phyloP scores from a whole-genome alignment of 441 rosid genomes.

The Viola pubescens region DNA sequence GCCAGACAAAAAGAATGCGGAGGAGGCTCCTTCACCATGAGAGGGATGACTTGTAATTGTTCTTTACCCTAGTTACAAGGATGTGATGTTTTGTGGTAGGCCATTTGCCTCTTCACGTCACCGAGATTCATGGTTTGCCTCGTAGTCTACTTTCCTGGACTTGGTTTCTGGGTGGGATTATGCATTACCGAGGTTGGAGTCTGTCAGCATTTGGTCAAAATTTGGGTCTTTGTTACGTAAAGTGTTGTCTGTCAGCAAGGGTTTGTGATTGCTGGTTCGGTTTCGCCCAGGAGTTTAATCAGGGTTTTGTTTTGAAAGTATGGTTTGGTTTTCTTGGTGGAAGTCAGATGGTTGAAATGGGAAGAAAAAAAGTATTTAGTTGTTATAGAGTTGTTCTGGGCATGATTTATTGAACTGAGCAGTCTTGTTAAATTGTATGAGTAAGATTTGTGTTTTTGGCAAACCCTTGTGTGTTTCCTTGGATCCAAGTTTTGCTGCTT shows the following conservation, averaged over 20 bases:
- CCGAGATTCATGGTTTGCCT: slow-evolving; percentile 18
- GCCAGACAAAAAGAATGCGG: slow-evolving; percentile 38
- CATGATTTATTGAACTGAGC: slow-evolving; percentile 12
- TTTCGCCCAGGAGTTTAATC: slow-evolving; percentile 11
- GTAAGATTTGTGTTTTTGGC: too few relatives aligned
- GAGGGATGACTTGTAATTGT: slow-evolving; percentile 29
- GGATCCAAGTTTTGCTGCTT: too few relatives aligned
- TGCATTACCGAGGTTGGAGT: slow-evolving; percentile 25
- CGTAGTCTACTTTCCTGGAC: slow-evolving; percentile 18
- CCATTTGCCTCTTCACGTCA: slow-evolving; percentile 7
- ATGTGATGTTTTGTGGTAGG: slow-evolving; percentile 6
- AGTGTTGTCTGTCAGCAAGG: slow-evolving; percentile 24
- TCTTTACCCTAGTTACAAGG: slow-evolving; percentile 15
- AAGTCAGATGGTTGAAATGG: slow-evolving; percentile 9
- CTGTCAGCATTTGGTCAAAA: slow-evolving; percentile 22
- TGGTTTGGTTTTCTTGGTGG: slow-evolving; percentile 10
- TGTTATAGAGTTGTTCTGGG: slow-evolving; percentile 1
- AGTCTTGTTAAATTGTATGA: not conserved
- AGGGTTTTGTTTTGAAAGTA: slow-evolving; percentile 14
- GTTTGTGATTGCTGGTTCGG: slow-evolving; percentile 20
- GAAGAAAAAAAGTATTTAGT: not conserved
- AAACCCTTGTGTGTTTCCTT: not conserved
- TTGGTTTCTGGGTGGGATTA: slow-evolving; percentile 19
- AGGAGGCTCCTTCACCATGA: slow-evolving; percentile 38
- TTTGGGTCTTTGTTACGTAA: slow-evolving; percentile 19